Percentiles rank a stretch among this genome's conserved stretches.
These are phyloP conservation scores for Pseudocercospora crystallina DNA, from an alignment of 2,329 filamentous ascomycete genomes.

Conservation along the genomic window DNA sequence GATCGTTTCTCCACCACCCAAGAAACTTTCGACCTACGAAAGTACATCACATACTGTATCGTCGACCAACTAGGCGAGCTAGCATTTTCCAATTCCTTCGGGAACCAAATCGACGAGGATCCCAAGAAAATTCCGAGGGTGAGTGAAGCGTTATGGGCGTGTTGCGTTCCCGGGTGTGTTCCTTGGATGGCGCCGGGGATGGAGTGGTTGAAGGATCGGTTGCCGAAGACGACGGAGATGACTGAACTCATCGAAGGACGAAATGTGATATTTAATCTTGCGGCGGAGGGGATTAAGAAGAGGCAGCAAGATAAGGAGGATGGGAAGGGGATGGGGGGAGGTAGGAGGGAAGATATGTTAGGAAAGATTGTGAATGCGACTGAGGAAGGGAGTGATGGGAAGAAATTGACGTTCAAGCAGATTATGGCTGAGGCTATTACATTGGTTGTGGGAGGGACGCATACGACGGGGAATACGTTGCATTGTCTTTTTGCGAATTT, in stretches of 20 bases:
- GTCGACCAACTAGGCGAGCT: slow-evolving; percentile 6
- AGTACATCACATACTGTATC: slow-evolving; percentile 3
- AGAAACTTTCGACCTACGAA: slow-evolving; percentile 4
- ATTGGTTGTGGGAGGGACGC: slow-evolving; percentile 3
- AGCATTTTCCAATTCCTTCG: slow-evolving; percentile 4
- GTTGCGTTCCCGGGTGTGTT: neutral
- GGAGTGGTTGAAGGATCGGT: slow-evolving; percentile 2
- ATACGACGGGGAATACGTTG: slow-evolving; percentile 7
- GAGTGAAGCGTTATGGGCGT: neutral
- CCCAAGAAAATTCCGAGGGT: slow-evolving; percentile 4
- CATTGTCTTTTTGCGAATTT: slow-evolving; percentile 5
- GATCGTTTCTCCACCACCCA: neutral
- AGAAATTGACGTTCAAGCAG: neutral
- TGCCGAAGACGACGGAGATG: neutral
- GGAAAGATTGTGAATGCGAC: slow-evolving; percentile 1
- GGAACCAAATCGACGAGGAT: slow-evolving; percentile 4
- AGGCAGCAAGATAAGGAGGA: neutral
- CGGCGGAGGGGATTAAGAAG: neutral
- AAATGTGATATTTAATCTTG: neutral
- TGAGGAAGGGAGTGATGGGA: neutral
- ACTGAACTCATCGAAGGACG: neutral
- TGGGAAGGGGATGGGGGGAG: neutral
- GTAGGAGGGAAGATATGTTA: slow-evolving; percentile 2
- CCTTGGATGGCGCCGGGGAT: neutral
- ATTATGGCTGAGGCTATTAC: neutral